Evolutionary conservation across 306 rosid species (phyloP).

Genomic region (Comarum palustre): DNA sequence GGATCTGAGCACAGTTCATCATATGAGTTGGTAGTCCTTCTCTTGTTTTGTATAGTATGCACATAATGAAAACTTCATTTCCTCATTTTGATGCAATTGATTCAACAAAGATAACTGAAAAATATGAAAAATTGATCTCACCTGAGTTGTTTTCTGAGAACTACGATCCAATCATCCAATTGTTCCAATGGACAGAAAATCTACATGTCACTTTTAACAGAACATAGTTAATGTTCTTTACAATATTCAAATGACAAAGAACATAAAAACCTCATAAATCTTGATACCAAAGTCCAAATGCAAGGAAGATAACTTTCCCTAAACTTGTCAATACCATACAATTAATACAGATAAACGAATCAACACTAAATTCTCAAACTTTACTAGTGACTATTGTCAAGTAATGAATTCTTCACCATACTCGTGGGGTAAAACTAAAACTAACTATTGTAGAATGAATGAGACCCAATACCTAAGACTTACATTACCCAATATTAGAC

Average conservation of each 20-base stretch:
- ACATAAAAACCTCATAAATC: background rate
- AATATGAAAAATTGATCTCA: background rate
- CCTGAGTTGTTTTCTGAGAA: background rate
- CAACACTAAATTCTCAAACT: background rate
- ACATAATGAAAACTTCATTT: background rate
- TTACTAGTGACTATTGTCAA: background rate
- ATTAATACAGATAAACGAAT: background rate
- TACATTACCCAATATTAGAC: background rate
- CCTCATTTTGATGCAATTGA: background rate
- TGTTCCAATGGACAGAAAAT: background rate
- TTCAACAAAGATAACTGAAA: background rate
- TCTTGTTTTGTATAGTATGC: background rate
- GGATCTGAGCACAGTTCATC: conserved; percentile 25
- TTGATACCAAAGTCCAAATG: background rate
- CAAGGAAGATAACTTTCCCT: conserved; percentile 9
- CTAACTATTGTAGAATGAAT: background rate
- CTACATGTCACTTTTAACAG: background rate
- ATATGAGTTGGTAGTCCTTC: conserved; percentile 4
- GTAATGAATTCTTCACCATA: background rate
- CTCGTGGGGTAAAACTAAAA: background rate
- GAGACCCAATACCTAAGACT: background rate
- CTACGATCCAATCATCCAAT: background rate
- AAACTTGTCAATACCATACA: background rate
- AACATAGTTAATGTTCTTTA: background rate
- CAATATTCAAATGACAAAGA: background rate